These are phyloP conservation scores for Gelatoporia subvermispora DNA, from an alignment of 768 basidiomycete species.

Conservation along the genomic window DNA sequence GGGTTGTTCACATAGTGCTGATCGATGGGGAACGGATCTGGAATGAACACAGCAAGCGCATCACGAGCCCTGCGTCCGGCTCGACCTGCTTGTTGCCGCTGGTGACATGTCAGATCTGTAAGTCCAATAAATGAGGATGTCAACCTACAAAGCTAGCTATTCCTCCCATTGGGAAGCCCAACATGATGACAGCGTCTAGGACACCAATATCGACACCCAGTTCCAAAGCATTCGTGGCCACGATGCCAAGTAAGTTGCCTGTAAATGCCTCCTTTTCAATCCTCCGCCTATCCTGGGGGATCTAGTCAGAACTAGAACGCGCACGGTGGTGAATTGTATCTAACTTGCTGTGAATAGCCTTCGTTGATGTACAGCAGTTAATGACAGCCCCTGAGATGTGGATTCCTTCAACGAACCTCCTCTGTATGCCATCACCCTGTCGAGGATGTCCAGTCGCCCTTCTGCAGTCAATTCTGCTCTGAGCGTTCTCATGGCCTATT, in stretches of 20 bases:
- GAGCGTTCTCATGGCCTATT: slow-evolving; percentile 74
- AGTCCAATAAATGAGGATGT: neutral
- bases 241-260: slow-evolving; percentile 76
- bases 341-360: slow-evolving; percentile 74
- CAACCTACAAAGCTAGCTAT: slow-evolving; percentile 73
- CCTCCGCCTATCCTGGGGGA: slow-evolving; percentile 62
- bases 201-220: slow-evolving; percentile 88
- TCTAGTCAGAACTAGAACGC: neutral
- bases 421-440: slow-evolving; percentile 76
- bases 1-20: slow-evolving; percentile 70
- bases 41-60: slow-evolving; percentile 69
- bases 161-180: slow-evolving; percentile 71
- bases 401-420: slow-evolving; percentile 48
- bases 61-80: slow-evolving; percentile 81
- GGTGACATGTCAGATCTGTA: neutral
- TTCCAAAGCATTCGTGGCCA: slow-evolving; percentile 89
- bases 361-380: neutral
- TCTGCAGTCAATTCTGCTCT: slow-evolving; percentile 66
- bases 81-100: slow-evolving; percentile 88
- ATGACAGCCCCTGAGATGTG: neutral
- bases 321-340: neutral
- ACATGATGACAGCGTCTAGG: slow-evolving; percentile 86
- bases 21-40: slow-evolving; percentile 66
- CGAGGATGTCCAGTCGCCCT: slow-evolving; percentile 70
- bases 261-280: slow-evolving; percentile 88